Conservation (phyloP, 2,329 filamentous ascomycete genomes). For the Penicillium sp. region DNA sequence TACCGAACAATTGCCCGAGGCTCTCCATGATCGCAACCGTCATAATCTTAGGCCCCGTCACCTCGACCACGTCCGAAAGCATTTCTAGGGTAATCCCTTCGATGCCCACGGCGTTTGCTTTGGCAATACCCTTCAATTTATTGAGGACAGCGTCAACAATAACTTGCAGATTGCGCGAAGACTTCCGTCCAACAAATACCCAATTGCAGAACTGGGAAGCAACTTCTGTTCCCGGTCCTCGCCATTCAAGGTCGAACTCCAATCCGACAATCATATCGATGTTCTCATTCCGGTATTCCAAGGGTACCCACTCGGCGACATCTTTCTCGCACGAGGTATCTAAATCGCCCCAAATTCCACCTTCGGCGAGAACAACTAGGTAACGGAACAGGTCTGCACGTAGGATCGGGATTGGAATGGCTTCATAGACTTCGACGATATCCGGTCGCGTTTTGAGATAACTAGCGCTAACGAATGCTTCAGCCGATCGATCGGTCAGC, state of each 20-base stretch:
- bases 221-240: conserved; percentile 8
- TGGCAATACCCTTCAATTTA: conserved; percentile 19
- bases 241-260: conserved; percentile 34
- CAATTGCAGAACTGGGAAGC: conserved; percentile 27
- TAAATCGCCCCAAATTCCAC: conserved; percentile 45
- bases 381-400: conserved; percentile 46
- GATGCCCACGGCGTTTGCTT: conserved; percentile 13
- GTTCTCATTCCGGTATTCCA: conserved; percentile 24
- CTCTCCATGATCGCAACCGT: conserved; percentile 23
- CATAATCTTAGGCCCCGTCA: conserved; percentile 31
- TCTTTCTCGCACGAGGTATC: conserved; percentile 37
- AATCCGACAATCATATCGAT: conserved; percentile 40
- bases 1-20: conserved; percentile 15
- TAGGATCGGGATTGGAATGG: conserved; percentile 39
- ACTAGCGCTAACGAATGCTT: conserved; percentile 32
- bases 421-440: conserved; percentile 37
- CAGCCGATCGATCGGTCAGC: conserved; percentile 32
- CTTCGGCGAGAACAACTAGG: conserved; percentile 41
- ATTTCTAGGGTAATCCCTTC: conserved; percentile 23
- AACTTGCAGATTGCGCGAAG: conserved; percentile 18
- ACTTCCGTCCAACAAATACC: conserved; percentile 21
- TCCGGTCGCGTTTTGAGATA: conserved; percentile 36
- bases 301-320: conserved; percentile 40
- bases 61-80: conserved; percentile 28
- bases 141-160: conserved; percentile 21